phyloP scores from a whole-genome alignment of 2,329 filamentous ascomycete genomes.

The Fusarium palustre region DNA sequence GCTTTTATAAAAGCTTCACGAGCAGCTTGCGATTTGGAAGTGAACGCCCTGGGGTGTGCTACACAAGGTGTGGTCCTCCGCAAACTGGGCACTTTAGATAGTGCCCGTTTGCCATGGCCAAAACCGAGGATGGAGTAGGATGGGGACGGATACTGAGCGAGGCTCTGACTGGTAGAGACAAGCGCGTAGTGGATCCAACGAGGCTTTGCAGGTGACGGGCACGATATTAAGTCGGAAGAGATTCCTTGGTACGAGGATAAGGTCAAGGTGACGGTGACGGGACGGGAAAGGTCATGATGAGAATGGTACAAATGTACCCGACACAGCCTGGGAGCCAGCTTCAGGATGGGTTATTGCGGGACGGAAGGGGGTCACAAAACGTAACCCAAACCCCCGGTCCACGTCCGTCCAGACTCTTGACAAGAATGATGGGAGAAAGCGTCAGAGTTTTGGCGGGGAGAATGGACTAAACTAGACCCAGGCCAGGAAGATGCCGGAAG shows the following conservation, averaged over 20 bases:
- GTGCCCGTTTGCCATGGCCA: conserved; percentile 45
- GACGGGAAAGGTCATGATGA: conserved; percentile 22
- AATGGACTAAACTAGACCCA: conserved; percentile 17
- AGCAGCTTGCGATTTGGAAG: conserved; percentile 41
- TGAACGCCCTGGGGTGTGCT: conserved; percentile 43
- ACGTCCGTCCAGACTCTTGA: conserved; percentile 33
- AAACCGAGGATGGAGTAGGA: conserved; percentile 48
- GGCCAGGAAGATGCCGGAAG: conserved; percentile 40
- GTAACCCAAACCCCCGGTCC: conserved; percentile 35
- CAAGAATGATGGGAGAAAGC: conserved; percentile 21
- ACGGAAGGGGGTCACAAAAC: conserved; percentile 43
- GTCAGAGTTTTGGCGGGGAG: conserved; percentile 39
- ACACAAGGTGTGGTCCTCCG: conserved; percentile 45
- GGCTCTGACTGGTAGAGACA: conserved; percentile 44
- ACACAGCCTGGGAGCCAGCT: conserved; percentile 38
- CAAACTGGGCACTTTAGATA: conserved; percentile 44
- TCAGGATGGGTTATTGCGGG: conserved; percentile 37
- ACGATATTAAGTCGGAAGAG: conserved; percentile 54
- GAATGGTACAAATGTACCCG: conserved; percentile 29
- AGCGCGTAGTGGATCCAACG: conserved; percentile 47
- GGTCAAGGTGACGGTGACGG: conserved; percentile 24
- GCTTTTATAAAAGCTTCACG: conserved; percentile 54
- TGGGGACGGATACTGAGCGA: conserved; percentile 32
- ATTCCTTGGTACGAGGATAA: conserved; percentile 42
- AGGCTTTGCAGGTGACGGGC: conserved; percentile 48